A percentile compares a stretch with the other conserved stretches of the same genome.
Evolutionary conservation across 192 early-diverging fungal genomes (phyloP).

Genomic region (Coemansia guatemalensis): DNA sequence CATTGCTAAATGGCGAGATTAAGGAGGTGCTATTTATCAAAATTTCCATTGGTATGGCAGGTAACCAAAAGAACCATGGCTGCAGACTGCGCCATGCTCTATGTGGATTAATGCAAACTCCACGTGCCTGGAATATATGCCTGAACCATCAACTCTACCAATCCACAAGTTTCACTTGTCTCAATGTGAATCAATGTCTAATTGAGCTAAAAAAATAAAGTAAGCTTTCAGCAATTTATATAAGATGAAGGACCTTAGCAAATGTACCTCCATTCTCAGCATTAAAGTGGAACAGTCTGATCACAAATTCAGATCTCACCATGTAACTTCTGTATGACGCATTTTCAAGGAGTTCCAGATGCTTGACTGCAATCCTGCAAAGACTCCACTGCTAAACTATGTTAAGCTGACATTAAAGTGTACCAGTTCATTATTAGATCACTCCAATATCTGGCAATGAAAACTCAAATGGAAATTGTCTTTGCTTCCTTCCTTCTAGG

Average conservation of each 20-base stretch:
- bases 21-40: background rate
- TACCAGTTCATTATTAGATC: constrained; percentile 8
- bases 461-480: constrained; percentile 6
- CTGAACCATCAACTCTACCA: background rate
- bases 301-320: background rate
- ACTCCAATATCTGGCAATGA: constrained; percentile 4
- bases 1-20: constrained; percentile 11
- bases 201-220: background rate
- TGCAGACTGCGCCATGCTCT: background rate
- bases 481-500: constrained; percentile 4
- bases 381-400: background rate
- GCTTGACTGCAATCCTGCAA: background rate
- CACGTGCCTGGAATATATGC: constrained; percentile 1
- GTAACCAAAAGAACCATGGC: background rate
- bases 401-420: constrained; percentile 2
- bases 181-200: background rate
- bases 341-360: background rate
- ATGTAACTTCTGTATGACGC: background rate
- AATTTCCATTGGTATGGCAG: constrained; percentile 3
- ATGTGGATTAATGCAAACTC: constrained; percentile 10
- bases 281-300: background rate
- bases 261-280: constrained; percentile 1
- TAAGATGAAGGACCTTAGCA: constrained; percentile 6
- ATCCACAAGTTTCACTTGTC: background rate
- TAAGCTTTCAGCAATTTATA: background rate